Evolutionary conservation across 140 eudicot species (phyloP), one percentile per base, ranked within the genome.

Genomic region (Erigeron philadelphicus): DNA sequence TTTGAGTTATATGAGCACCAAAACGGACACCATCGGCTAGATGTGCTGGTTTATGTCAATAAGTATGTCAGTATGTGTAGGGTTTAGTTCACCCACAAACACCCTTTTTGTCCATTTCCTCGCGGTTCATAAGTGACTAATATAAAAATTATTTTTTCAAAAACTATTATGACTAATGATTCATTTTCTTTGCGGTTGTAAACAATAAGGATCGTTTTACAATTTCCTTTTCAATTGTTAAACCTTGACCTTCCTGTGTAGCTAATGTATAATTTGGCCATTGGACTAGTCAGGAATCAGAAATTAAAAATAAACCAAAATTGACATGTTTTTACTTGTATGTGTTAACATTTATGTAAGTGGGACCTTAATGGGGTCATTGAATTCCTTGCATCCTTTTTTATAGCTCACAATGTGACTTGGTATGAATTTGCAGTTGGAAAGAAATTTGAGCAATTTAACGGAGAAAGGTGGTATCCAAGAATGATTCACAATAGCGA

Each of bases 381-480:
- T 48, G 23, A 66, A 66, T 10, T 15, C 5, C 35, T 9, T 15
- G n/a, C 5, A 35, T 50, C 16, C n/a, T 8, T 66, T 52, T 15
- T 5, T 50, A 31, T 19, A 52, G 11, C 18, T 58, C 15, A 5
- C 46, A 59, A 60, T 50, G 9, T 11, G 2, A 23, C 21, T 35
- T 17, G 42, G 42, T 44, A 46, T 79, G 67, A 1, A 4, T 75
- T 70, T 82, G 81, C 87, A 87, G 95, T 74, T 87, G 83, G 95
- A 85, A 76, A 85, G 76, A 72, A 78, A 79, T 72, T 16, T 84
- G 71, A 75, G 71, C 67, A 61, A 48, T 64, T 49, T 74, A 67
- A 55, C 77, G 1, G 72, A 77, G 74, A 78, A 77, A 73, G 79
- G 80, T 12, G 75, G 49, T 66, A 75, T 73, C 66, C 64, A 53